phyloP scores from a whole-genome alignment of 2,329 filamentous ascomycete species.

The Fusarium sp. region DNA sequence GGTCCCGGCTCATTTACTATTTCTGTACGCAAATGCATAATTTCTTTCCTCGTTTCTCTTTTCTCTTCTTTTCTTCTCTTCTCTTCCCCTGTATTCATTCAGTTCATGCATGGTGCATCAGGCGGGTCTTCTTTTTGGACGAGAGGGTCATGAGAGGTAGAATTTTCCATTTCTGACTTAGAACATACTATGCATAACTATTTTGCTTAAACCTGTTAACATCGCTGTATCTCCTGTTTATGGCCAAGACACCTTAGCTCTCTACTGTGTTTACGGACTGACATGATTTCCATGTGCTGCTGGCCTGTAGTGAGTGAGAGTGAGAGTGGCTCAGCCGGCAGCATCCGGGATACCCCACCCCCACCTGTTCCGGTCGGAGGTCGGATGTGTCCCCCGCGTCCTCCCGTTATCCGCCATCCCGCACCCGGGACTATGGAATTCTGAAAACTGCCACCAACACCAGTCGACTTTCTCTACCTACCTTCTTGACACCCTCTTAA shows the following conservation, averaged over 20 bases:
- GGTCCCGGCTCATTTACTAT: conserved; percentile 11
- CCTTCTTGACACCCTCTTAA: not conserved
- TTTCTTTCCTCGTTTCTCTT: conserved; percentile 1
- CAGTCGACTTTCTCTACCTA: not conserved
- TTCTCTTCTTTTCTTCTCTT: not conserved
- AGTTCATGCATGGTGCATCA: conserved; percentile 32
- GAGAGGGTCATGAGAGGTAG: conserved; percentile 6
- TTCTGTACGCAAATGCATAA: conserved; percentile 6
- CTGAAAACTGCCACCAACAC: not conserved
- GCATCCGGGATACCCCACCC: conserved; percentile 26
- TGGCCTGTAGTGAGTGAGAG: not conserved
- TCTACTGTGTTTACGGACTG: not conserved
- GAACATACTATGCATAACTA: conserved; percentile 1
- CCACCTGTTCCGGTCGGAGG: conserved; percentile 31
- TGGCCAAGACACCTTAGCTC: too few relatives aligned
- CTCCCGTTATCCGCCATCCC: conserved; percentile 30
- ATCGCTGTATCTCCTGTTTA: not conserved
- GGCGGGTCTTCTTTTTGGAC: conserved; percentile 29
- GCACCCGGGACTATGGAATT: conserved; percentile 9
- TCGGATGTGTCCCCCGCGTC: conserved; percentile 9
- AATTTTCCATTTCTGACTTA: not conserved
- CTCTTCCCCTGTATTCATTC: not conserved
- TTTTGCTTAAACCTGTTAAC: not conserved
- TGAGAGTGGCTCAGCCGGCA: conserved; percentile 6
- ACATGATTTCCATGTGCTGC: not conserved